Base-by-base conservation (phyloP, 2,329 filamentous ascomycete species). In the Pyricularia sp. region DNA sequence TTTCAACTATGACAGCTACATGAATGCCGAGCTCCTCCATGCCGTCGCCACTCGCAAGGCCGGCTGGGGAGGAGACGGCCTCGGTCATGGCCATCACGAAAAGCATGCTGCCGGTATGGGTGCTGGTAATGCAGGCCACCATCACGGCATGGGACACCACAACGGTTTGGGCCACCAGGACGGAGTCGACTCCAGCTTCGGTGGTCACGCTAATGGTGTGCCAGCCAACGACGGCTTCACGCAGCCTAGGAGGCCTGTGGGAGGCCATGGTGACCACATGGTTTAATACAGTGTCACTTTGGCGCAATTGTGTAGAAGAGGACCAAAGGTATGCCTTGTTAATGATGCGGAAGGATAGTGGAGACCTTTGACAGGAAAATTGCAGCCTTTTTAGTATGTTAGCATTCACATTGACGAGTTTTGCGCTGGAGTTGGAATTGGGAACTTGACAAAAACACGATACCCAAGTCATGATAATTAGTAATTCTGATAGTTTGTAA, bases 1-100 rank as follows among this genome's bases (percentile, higher is more conserved):
- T 1, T 80, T 79, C 60, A 63, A 69, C 19, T 72, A 64, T 66
- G 68, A 62, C 33, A 31, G 55, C n/a, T n/a, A 53, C n/a, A 22
- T 31, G 12, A 40, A n/a, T 22, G 26, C 13, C 40, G 62, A 44
- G 12, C 24, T 53, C 26, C 24, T 28, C 40, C 62, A 59, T 8
- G 62, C 62, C 12, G 62, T 64, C 16, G 62, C 62, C 10, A 64
- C 62, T 16, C 62, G 62, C 49, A 64, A 64, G 53, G 62, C 62
- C 62, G 49, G 49, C 30, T 64, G 62, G 62, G 62, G 62, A 8
- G 13, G 30, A 8, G 62, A 40, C 22, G 62, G n/a, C 28, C 12
- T 26, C 24, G 10, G 26, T 59, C 62, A 57, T n/a, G 62, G 62
- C 22, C 60, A 62, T 19, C 30, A 44, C 30, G 60, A 24, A 1